Evolutionary conservation across 306 rosid genomes (phyloP), one percentile per base, ranked within the genome.

Genomic region (Amphicarpaea edgeworthii): DNA sequence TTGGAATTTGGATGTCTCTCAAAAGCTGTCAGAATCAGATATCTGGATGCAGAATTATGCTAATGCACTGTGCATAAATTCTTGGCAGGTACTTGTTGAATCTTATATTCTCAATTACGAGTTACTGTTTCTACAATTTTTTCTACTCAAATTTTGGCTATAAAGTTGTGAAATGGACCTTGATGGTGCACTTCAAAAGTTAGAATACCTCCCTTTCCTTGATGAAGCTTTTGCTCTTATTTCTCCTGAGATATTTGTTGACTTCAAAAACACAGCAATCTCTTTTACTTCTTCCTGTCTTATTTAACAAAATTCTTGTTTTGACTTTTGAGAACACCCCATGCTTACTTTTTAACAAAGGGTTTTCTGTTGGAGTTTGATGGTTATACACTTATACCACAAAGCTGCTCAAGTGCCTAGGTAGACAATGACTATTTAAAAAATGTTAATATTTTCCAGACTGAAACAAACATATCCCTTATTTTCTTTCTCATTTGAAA

Each of bases 51-150:
- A 81, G 70, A 86, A 87, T 90, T 92, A 94, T 79, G 96, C 81
- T 67, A 90, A 90, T 60, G 83, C 79, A 17, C 88, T 94, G 21
- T 94, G 98, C 81, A 87, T 88, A 68, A 94, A 94, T 88, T 82
- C 97, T 75, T 94, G 98, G 98, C 97, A 94, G 98, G 98, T 94
- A 78, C 68, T 20, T 17, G 73, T 46, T 58, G 62, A 77, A 68
- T 63, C 64, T 54, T 69, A 1, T 45, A 60, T 65, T 80, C 34
- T 45, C 47, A 30, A 61, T 73, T 72, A 20, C 42, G 17, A 41
- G 9, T 61, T 28, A 14, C 43, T 37, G 11, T 77, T 75, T 80
- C 50, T 59, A 49, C 55, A 43, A 50, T 16, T 76, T 38, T 38
- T 66, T 62, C 34, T 26, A 46, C 60, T 34, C 8, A 3, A 14